Evolutionary conservation across 805 yeast species (phyloP).

Genomic region (Saccharomycopsis amapae): DNA sequence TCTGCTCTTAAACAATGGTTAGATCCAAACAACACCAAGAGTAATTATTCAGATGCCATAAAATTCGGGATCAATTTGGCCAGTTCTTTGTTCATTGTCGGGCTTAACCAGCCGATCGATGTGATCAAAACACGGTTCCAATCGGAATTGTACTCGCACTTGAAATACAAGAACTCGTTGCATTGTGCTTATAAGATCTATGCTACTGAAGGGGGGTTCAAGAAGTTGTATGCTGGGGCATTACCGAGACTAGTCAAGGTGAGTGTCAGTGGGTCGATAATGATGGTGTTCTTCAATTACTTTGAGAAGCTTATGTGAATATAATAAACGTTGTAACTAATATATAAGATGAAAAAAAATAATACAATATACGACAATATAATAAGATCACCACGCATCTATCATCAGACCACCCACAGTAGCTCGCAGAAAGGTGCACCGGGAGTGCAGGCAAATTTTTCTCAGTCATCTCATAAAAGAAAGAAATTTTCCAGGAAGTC

Average conservation of each 20-base stretch:
- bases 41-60: conserved; percentile 29
- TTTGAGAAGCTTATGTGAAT: conserved; percentile 14
- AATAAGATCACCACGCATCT: too few relatives aligned
- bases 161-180: conserved; percentile 52
- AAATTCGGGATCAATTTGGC: conserved; percentile 34
- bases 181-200: conserved; percentile 45
- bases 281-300: conserved; percentile 19
- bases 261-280: conserved; percentile 48
- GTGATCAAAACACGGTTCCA: conserved; percentile 84
- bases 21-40: conserved; percentile 41
- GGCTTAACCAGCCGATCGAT: conserved; percentile 82
- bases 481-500: too few relatives aligned
- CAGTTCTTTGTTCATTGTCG: conserved; percentile 68
- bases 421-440: too few relatives aligned
- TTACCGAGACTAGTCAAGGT: conserved; percentile 65
- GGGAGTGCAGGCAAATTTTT: too few relatives aligned
- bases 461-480: too few relatives aligned
- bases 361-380: background rate
- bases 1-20: conserved; percentile 67
- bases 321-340: background rate
- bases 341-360: background rate
- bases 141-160: conserved; percentile 35
- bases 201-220: conserved; percentile 36
- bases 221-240: conserved; percentile 52
- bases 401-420: too few relatives aligned